A percentile compares a stretch with the other conserved stretches of the same genome.
Conservation (phyloP, 2,329 filamentous ascomycete genomes). For the Exophiala lecanii-corni region DNA sequence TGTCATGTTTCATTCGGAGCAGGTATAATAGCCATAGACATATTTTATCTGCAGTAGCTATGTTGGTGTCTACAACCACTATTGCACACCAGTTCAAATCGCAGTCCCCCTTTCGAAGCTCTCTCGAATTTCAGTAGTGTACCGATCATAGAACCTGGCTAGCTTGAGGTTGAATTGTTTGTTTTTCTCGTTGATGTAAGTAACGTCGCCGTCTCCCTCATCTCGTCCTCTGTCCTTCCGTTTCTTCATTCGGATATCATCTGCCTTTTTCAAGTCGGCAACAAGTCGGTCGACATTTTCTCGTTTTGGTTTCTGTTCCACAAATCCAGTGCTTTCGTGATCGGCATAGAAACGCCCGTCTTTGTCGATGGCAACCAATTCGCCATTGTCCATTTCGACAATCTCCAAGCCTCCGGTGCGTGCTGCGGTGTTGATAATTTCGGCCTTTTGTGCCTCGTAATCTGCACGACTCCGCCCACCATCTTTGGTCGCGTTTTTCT, state of each 20-base stretch:
- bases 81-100: too few species aligned
- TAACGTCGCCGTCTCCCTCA: slow-evolving; percentile 84
- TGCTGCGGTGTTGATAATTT: slow-evolving; percentile 83
- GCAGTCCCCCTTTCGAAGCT: slow-evolving; percentile 97
- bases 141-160: slow-evolving; percentile 95
- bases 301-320: slow-evolving; percentile 80
- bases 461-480: slow-evolving; percentile 56
- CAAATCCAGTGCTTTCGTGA: slow-evolving; percentile 73
- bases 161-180: slow-evolving; percentile 99
- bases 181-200: slow-evolving; percentile 99
- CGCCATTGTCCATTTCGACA: slow-evolving; percentile 90
- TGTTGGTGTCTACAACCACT: too few species aligned
- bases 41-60: too few species aligned
- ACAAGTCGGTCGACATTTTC: slow-evolving; percentile 85
- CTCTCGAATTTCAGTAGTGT: slow-evolving; percentile 92
- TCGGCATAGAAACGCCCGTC: slow-evolving; percentile 89
- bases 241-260: slow-evolving; percentile 82
- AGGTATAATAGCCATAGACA: too few species aligned
- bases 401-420: slow-evolving; percentile 82
- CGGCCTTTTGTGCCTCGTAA: slow-evolving; percentile 63
- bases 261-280: slow-evolving; percentile 77
- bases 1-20: too few species aligned
- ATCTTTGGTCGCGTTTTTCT: slow-evolving; percentile 44
- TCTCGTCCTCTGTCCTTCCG: slow-evolving; percentile 70
- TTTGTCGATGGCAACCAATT: slow-evolving; percentile 89